A percentile compares a stretch with the other conserved stretches of the same genome.
These are phyloP conservation scores for Torulaspora microellipsoides DNA, from an alignment of 805 yeast species.

Conservation along the genomic window DNA sequence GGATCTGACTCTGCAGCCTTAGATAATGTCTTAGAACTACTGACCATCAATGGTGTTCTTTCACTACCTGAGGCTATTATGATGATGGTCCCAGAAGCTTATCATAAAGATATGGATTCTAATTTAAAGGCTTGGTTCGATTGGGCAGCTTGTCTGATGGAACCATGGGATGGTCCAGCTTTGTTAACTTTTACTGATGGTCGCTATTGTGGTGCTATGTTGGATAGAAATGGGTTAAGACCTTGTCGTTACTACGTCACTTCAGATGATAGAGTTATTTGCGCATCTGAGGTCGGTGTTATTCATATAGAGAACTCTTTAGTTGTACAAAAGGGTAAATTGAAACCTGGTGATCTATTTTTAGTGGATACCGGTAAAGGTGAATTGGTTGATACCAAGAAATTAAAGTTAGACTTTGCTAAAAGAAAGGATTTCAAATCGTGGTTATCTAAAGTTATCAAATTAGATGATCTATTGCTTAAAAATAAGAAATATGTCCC, in stretches of 20 bases:
- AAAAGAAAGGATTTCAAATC: conserved; percentile 85
- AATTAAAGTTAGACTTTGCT: conserved; percentile 75
- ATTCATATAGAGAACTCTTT: conserved; percentile 80
- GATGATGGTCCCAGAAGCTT: conserved; percentile 96
- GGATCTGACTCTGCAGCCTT: conserved; percentile 98
- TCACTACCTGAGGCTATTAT: conserved; percentile 95
- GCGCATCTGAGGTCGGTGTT: conserved; percentile 98
- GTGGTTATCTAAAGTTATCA: conserved; percentile 85
- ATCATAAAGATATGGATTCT: conserved; percentile 96
- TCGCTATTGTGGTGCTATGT: conserved; percentile 95
- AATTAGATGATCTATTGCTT: conserved; percentile 66
- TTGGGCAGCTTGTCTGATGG: conserved; percentile 99
- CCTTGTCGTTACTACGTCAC: conserved; percentile 98
- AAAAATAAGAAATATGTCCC: conserved; percentile 44
- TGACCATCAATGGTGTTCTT: conserved; percentile 86
- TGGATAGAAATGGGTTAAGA: conserved; percentile 95
- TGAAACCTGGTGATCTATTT: conserved; percentile 94
- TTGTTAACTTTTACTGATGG: conserved; percentile 95
- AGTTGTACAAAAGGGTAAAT: conserved; percentile 84
- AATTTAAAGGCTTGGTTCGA: conserved; percentile 92
- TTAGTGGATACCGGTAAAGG: conserved; percentile 93
- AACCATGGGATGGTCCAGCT: conserved; percentile 99
- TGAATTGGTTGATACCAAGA: conserved; percentile 87
- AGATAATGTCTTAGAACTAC: conserved; percentile 88
- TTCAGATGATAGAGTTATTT: conserved; percentile 89